Percentiles rank a stretch among this genome's conserved stretches.
Evolutionary conservation across 768 basidiomycete genomes (phyloP).

Genomic region (Boletus barrowsii): DNA sequence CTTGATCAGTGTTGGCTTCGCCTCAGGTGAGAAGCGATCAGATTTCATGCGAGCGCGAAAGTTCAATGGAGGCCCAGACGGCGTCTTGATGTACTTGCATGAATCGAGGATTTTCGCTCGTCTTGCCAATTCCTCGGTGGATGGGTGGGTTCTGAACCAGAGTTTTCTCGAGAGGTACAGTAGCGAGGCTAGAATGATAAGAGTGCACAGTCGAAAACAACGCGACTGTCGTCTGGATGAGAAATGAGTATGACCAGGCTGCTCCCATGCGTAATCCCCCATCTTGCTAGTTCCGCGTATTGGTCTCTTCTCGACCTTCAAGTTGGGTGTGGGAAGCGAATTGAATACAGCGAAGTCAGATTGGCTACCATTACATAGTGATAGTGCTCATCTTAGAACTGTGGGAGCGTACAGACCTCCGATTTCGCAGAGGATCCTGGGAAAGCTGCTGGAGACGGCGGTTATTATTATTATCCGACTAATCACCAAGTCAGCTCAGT

Average conservation of each 20-base stretch:
- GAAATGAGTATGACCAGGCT: not conserved
- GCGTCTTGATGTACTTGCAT: conserved; percentile 41
- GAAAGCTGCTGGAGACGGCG: too few relatives aligned
- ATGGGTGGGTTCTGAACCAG: not conserved
- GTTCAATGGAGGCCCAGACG: conserved; percentile 42
- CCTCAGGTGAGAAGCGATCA: conserved; percentile 65
- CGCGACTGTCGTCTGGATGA: not conserved
- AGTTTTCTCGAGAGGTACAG: conserved; percentile 3
- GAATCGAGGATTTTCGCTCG: conserved; percentile 33
- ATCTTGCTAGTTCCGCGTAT: not conserved
- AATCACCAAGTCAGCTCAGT: too few relatives aligned
- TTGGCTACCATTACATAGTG: too few relatives aligned
- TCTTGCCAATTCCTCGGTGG: conserved; percentile 6
- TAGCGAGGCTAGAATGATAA: conserved; percentile 1
- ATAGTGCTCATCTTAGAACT: too few relatives aligned
- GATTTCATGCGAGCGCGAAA: conserved; percentile 53
- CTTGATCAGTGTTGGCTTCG: conserved; percentile 59
- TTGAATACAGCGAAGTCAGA: too few relatives aligned
- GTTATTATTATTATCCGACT: too few relatives aligned
- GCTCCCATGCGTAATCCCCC: not conserved
- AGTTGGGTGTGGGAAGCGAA: too few relatives aligned
- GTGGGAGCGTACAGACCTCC: too few relatives aligned
- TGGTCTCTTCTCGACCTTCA: too few relatives aligned
- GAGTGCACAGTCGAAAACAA: conserved; percentile 8
- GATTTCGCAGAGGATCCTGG: too few relatives aligned